Base-by-base conservation (phyloP, 495 filamentous ascomycete species). In the Corynascus novoguineensis region DNA sequence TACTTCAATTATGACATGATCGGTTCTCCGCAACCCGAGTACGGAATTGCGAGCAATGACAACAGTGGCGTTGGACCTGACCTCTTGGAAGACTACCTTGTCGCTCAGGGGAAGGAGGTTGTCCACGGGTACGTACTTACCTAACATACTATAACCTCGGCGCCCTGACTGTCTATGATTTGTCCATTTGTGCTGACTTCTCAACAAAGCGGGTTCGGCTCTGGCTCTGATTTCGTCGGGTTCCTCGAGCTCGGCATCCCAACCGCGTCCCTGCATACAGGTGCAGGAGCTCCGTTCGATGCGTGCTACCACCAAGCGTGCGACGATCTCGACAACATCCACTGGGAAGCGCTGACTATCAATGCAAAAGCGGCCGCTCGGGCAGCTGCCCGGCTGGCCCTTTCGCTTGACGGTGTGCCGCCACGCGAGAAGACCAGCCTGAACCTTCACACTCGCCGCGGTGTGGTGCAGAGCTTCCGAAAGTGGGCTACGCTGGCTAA, bases 1-100 rank as follows among this genome's bases (percentile, higher is more conserved):
- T 87, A 88, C 64, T 83, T 89, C 64, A 87, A 90, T 72, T 87
- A 87, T 62, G 86, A 90, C 71, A 90, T 89, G 86, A 85, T 88
- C 54, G 86, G 83, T 29, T 83, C 79, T 6, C 86, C 85, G n/a
- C 83, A 86, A 71, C 88, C 82, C 55, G 74, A 76, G 5, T 77
- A 79, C 60, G 80, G 77, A 58, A 77, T 88, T 62, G 85, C 45
- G 24, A 64, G 65, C 15, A 69, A 73, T 50, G 64, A 72, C 32
- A 69, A 68, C 32, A 73, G 72, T 56, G 76, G 69, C n/a, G 63
- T 63, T 35, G 67, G 64, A 15, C 59, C 64, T 14, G 56, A 64
- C 27, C 53, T 74, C 3, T 49, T 65, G 11, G 55, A 59, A 11
- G 70, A 62, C 3, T 70, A 71, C 25, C 56, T 72, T 14, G 63